Conservation (phyloP, 257 asterid genomes). For the Rhazya stricta region DNA sequence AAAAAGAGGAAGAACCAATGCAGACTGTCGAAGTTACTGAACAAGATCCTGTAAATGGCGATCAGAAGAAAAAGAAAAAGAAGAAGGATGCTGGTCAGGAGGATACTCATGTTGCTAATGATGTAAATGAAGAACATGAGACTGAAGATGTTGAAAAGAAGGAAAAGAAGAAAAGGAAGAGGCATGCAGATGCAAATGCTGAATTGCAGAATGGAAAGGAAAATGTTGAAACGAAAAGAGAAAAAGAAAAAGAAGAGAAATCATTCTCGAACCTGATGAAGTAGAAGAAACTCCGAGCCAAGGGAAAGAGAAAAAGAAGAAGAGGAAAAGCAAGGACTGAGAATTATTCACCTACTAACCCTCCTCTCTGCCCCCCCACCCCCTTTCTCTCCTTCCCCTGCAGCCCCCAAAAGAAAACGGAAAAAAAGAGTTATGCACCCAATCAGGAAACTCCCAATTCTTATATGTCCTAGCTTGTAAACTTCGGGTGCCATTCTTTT, state of each 20-base stretch:
- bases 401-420: no score
- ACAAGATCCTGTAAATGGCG: conserved; percentile 29
- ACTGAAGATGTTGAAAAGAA: conserved; percentile 34
- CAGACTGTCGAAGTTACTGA: conserved; percentile 24
- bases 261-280: conserved; percentile 36
- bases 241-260: conserved; percentile 69
- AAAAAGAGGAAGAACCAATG: conserved; percentile 21
- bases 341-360: not conserved
- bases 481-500: not conserved
- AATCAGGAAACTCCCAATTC: not conserved
- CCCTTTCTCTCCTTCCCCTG: no score
- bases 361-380: no score
- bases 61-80: conserved; percentile 38
- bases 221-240: conserved; percentile 26
- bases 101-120: conserved; percentile 17
- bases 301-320: conserved; percentile 38
- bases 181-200: conserved; percentile 25
- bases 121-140: conserved; percentile 34
- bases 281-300: conserved; percentile 35
- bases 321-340: conserved; percentile 50
- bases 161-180: conserved; percentile 50
- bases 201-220: conserved; percentile 28
- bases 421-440: not conserved
- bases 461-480: not conserved
- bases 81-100: conserved; percentile 31